Evolutionary conservation across 1,284 basidiomycete species (phyloP), one percentile per base, ranked within the genome.

Genomic region (Naganishia sp.): DNA sequence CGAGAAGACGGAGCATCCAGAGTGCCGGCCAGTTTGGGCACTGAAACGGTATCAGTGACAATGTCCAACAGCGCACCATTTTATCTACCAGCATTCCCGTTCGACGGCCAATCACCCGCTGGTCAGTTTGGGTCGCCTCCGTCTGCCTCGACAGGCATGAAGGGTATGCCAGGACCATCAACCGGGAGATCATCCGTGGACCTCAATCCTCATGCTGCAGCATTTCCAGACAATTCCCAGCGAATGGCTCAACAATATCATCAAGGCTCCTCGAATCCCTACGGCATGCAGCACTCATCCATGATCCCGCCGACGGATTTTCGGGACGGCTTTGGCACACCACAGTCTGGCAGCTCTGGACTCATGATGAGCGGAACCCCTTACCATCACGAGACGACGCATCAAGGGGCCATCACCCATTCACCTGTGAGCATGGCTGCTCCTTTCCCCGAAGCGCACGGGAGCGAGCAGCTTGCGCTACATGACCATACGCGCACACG

Each of bases 1-100:
- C 21, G 13, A 49, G 48, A 49, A 23, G 18, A 49, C 18, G 48
- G 48, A 11, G 2, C 2, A 9, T 49, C 11, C 15, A 21, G 48
- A 49, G n/a, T 2, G n/a, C n/a, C 25, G 4, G 48, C 48, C 18
- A 23, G 7, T 25, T 6, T 23, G 48, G n/a, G 21, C 18, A 25
- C 5, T 23, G 5, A 21, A 49, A 25, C 48, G 21, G 18, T 21
- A 23, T 49, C 50, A 3, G 31, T 13, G 13, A 23, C 45, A n/a
- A 61, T 61, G 59, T 50, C 59, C 39, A 49, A 43, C 23, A 48
- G 59, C 23, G 49, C 48, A 52, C 48, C 48, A 15, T 61, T 52
- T 48, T 61, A 61, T 23, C 45, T 52, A 39, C 39, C 48, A 21
- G n/a, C 59, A 15, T 61, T 52, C 16, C 31, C 48, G 16, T 23